Percentiles rank a stretch among this genome's conserved stretches.
Evolutionary conservation across 768 basidiomycete genomes (phyloP).

Genomic region (Rhizopogon vulgaris): DNA sequence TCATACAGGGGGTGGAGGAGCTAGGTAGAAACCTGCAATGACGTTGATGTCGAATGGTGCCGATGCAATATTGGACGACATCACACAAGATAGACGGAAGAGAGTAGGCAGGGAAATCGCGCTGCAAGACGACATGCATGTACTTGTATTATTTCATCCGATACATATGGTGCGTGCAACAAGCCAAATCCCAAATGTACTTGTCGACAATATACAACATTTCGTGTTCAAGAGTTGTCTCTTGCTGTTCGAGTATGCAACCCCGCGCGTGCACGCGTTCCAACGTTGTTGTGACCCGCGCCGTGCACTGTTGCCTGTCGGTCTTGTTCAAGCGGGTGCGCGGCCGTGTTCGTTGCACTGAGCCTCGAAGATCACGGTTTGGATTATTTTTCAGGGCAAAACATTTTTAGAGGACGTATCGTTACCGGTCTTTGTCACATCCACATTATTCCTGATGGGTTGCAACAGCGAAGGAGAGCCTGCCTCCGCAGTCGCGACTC

Average conservation of each 20-base stretch:
- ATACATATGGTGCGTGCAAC: not conserved
- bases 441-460: not conserved
- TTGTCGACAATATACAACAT: not conserved
- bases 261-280: too few relatives aligned
- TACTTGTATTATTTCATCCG: not conserved
- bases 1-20: slow-evolving; percentile 54
- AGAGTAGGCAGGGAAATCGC: slow-evolving; percentile 17
- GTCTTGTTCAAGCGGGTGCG: too few relatives aligned
- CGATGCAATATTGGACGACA: slow-evolving; percentile 73
- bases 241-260: slow-evolving; percentile 18
- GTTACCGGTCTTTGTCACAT: too few relatives aligned
- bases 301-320: too few relatives aligned
- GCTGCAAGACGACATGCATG: slow-evolving; percentile 8
- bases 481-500: not conserved
- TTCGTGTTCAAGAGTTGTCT: slow-evolving; percentile 18
- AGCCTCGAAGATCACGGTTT: too few relatives aligned
- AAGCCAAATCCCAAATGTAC: not conserved
- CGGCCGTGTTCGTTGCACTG: too few relatives aligned
- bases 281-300: too few relatives aligned
- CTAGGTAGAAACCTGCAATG: slow-evolving; percentile 58
- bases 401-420: too few relatives aligned
- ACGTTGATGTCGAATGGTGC: slow-evolving; percentile 67
- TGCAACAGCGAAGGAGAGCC: too few relatives aligned
- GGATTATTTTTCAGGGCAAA: too few relatives aligned
- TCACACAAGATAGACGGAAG: slow-evolving; percentile 59